These are phyloP conservation scores for Sechiopsis laciniata DNA, from an alignment of 306 rosid species.

Conservation along the genomic window DNA sequence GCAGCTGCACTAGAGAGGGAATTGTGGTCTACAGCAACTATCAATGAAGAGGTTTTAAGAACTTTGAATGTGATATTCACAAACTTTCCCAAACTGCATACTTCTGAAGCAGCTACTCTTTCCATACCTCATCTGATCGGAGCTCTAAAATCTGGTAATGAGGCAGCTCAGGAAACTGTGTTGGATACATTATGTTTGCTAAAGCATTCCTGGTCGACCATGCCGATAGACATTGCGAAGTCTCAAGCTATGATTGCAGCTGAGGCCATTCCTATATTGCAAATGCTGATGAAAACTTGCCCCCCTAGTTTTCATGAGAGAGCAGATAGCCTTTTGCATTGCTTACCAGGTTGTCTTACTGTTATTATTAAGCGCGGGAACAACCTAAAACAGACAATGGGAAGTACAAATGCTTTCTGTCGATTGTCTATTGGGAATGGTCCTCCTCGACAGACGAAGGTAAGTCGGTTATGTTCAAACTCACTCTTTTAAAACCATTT, in stretches of 20 bases:
- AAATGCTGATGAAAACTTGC: conserved; percentile 96
- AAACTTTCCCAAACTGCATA: conserved; percentile 90
- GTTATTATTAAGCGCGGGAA: conserved; percentile 85
- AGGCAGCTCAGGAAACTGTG: conserved; percentile 81
- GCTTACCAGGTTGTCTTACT: conserved; percentile 97
- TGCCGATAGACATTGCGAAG: conserved; percentile 77
- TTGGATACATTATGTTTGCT: conserved; percentile 74
- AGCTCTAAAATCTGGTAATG: conserved; percentile 82
- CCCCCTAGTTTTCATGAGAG: conserved; percentile 97
- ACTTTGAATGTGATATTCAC: conserved; percentile 76
- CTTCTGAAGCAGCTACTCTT: conserved; percentile 88
- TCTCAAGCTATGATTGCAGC: conserved; percentile 87
- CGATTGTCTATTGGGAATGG: conserved; percentile 80
- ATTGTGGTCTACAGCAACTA: conserved; percentile 82
- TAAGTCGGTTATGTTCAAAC: conserved; percentile 33
- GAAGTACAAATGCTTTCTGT: conserved; percentile 93
- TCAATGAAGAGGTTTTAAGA: conserved; percentile 88
- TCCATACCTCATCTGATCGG: conserved; percentile 95
- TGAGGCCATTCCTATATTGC: conserved; percentile 93
- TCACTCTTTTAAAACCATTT: neutral
- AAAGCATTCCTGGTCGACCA: conserved; percentile 88
- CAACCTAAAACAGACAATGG: conserved; percentile 93
- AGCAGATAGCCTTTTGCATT: conserved; percentile 85
- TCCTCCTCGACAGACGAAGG: conserved; percentile 97
- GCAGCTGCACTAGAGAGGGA: conserved; percentile 96